Percentiles rank a stretch among this genome's conserved stretches.
Conservation (phyloP, 2,329 filamentous ascomycete species). For the Cryphonectria nitschkei region DNA sequence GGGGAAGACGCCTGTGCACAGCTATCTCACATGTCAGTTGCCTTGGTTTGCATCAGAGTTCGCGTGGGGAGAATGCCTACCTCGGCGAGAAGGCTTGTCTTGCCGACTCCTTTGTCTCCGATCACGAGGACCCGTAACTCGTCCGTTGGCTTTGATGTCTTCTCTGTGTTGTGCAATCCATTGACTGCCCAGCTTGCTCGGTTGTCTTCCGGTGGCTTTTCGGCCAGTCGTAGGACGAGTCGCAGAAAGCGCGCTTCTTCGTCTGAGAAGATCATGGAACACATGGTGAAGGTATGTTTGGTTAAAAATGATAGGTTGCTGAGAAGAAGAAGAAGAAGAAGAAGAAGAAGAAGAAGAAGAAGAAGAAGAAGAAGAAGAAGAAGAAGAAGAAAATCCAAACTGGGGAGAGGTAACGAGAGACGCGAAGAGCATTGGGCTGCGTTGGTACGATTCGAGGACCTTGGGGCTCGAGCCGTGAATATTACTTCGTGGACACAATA, state of each 20-base stretch:
- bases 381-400: no score
- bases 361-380: no score
- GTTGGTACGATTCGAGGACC: background rate
- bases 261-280: conserved; percentile 43
- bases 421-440: background rate
- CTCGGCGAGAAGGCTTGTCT: conserved; percentile 45
- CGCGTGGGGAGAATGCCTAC: conserved; percentile 33
- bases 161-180: conserved; percentile 17
- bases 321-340: no score
- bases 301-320: no score
- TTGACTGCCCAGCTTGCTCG: conserved; percentile 21
- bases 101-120: conserved; percentile 45
- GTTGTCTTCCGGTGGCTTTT: conserved; percentile 35
- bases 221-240: conserved; percentile 45
- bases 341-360: no score
- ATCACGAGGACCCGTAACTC: conserved; percentile 46
- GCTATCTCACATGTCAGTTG: conserved; percentile 33
- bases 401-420: background rate
- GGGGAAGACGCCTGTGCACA: conserved; percentile 38
- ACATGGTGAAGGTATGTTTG: conserved; percentile 24
- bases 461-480: background rate
- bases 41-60: background rate
- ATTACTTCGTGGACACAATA: background rate
- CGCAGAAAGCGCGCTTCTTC: conserved; percentile 47
- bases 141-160: conserved; percentile 34